Percentiles rank a stretch among this genome's conserved stretches.
Conservation (phyloP, 352 stramenopile genomes). For the Pythium aquatile region DNA sequence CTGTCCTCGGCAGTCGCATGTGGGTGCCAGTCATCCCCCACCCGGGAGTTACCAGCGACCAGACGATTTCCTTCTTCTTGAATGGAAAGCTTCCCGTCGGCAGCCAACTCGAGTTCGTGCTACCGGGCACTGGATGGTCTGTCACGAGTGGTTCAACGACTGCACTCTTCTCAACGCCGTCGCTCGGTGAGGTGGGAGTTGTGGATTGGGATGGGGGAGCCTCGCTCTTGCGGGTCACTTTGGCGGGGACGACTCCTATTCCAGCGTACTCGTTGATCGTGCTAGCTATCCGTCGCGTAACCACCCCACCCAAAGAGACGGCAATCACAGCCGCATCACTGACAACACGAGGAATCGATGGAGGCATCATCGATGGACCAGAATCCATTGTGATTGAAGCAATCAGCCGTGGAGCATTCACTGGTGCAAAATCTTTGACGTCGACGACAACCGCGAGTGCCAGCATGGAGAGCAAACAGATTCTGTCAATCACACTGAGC, state of each 20-base stretch:
- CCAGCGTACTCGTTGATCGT: conserved; percentile 31
- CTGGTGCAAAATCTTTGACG: conserved; percentile 36
- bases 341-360: conserved; percentile 35
- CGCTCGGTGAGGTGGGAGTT: conserved; percentile 30
- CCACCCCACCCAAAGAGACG: conserved; percentile 57
- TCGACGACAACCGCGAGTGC: conserved; percentile 42
- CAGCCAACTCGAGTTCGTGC: conserved; percentile 39
- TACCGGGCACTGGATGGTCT: conserved; percentile 47
- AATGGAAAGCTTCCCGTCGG: conserved; percentile 39
- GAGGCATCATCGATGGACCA: conserved; percentile 47
- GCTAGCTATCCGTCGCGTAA: conserved; percentile 35
- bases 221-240: conserved; percentile 33
- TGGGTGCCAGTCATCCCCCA: conserved; percentile 42
- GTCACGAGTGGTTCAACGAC: conserved; percentile 24
- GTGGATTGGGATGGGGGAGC: conserved; percentile 36
- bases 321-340: conserved; percentile 40
- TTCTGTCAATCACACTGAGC: conserved; percentile 40
- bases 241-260: conserved; percentile 29
- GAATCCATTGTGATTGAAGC: conserved; percentile 40
- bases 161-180: conserved; percentile 36
- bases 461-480: conserved; percentile 55
- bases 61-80: conserved; percentile 46
- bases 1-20: conserved; percentile 44
- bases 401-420: conserved; percentile 37
- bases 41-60: conserved; percentile 47